Base-by-base conservation (phyloP, 306 rosid species). In the Clitoria ternatea region DNA sequence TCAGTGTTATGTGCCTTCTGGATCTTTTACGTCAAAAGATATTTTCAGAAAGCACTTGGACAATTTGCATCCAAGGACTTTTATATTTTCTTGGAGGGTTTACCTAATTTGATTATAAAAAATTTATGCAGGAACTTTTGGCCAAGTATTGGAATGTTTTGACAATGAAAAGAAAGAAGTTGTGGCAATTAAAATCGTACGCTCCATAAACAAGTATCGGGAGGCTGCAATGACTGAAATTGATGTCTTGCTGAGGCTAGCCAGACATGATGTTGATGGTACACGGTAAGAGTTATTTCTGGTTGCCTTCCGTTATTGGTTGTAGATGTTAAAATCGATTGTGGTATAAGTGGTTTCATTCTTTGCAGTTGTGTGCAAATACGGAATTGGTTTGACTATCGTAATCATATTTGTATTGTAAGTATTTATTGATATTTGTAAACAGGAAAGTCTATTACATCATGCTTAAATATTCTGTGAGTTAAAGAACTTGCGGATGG, bases 351-450 rank as follows among this genome's bases (percentile, higher is more conserved):
- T 37, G 80, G 72, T 84, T 90, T 88, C 72, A 79, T 90, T 88
- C 90, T 76, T 84, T 86, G 94, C 92, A 90, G 92, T 84, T 90
- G 93, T 90, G 91, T 90, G 89, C 96, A 87, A 90, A 85, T 90
- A 66, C 96, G 89, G 89, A 87, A 87, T 87, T 90, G 96, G 96
- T 87, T 90, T 89, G 91, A 89, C 91, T 89, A 86, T 85, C 89
- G 88, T 87, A 90, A 90, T 85, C 93, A 90, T 87, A 80, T 87
- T 57, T 90, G 93, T 87, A 87, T 90, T 85, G 90, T 87, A 87
- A 90, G 94, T 90, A 90, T 87, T 82, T 83, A 72, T 82, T 87
- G 84, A 80, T 82, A 75, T 72, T 83, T 77, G 57, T 80, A 74
- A 77, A 70, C 74, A 71, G 91, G 84, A 77, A 65, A 85, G 60